Percentiles rank a stretch among this genome's conserved stretches.
Conservation (phyloP, 129 eudicot species). For the Chrysanthemum seticuspe region DNA sequence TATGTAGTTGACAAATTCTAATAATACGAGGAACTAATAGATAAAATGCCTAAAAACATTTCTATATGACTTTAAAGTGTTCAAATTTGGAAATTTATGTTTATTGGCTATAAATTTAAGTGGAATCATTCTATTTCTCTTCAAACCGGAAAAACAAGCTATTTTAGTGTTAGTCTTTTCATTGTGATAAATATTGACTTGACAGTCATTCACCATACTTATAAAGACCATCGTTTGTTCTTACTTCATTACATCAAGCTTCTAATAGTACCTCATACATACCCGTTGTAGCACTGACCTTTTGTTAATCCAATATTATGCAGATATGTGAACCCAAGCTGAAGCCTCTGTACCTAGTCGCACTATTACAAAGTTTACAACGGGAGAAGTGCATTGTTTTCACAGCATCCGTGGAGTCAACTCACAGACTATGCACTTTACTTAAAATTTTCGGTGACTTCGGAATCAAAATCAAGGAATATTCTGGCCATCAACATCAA, state of each 20-base stretch:
- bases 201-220: neutral
- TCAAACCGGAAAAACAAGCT: too few relatives aligned
- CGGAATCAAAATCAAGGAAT: constrained; percentile 63
- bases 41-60: too few relatives aligned
- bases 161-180: too few relatives aligned
- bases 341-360: constrained; percentile 72
- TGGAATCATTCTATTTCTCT: too few relatives aligned
- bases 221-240: constrained; percentile 1
- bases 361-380: constrained; percentile 59
- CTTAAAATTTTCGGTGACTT: constrained; percentile 65
- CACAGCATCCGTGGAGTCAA: constrained; percentile 83
- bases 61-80: too few relatives aligned
- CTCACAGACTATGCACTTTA: constrained; percentile 72
- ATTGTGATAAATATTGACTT: too few relatives aligned
- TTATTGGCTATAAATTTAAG: too few relatives aligned
- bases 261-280: constrained; percentile 3
- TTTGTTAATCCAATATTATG: constrained; percentile 9
- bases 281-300: neutral
- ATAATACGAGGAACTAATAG: too few relatives aligned
- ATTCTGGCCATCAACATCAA: constrained; percentile 84
- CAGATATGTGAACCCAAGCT: constrained; percentile 75
- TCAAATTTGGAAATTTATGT: too few relatives aligned
- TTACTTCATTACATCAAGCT: constrained; percentile 11
- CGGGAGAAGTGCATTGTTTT: constrained; percentile 86
- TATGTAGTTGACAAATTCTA: too few relatives aligned